phyloP scores from a whole-genome alignment of 176 grass and related monocot genomes.

The Pontederia paniculata region DNA sequence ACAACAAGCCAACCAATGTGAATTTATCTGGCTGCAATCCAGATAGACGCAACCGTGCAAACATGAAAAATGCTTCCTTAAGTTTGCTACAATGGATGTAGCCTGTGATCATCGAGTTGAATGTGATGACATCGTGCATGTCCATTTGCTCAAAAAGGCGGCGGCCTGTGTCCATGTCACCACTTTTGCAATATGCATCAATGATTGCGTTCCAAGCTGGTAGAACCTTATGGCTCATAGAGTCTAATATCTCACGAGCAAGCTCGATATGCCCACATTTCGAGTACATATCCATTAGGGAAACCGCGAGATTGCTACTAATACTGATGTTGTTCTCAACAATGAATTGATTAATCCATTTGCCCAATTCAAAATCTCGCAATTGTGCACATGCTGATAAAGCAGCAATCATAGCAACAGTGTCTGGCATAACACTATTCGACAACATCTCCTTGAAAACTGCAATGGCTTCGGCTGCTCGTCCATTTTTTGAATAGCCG shows the following conservation, averaged over 20 bases:
- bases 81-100: slow-evolving; percentile 50
- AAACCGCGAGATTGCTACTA: slow-evolving; percentile 36
- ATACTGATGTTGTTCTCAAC: slow-evolving; percentile 23
- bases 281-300: slow-evolving; percentile 60
- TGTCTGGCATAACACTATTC: slow-evolving; percentile 27
- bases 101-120: slow-evolving; percentile 64
- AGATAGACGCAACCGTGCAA: slow-evolving; percentile 28
- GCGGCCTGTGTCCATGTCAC: slow-evolving; percentile 29
- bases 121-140: slow-evolving; percentile 39
- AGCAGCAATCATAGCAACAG: slow-evolving; percentile 28
- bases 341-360: slow-evolving; percentile 35
- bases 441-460: slow-evolving; percentile 53
- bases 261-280: slow-evolving; percentile 44
- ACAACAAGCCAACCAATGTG: slow-evolving; percentile 54
- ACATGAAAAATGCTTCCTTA: slow-evolving; percentile 40
- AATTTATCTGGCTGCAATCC: slow-evolving; percentile 34
- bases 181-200: slow-evolving; percentile 48
- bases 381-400: slow-evolving; percentile 38
- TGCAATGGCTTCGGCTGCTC: slow-evolving; percentile 24
- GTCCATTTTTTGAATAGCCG: slow-evolving; percentile 27
- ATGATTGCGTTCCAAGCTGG: slow-evolving; percentile 72
- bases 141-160: slow-evolving; percentile 54
- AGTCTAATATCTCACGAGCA: slow-evolving; percentile 40
- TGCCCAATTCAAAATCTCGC: slow-evolving; percentile 38
- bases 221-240: slow-evolving; percentile 20